Conservation (phyloP, 495 filamentous ascomycete species). For the Lineolata rhizophorae region DNA sequence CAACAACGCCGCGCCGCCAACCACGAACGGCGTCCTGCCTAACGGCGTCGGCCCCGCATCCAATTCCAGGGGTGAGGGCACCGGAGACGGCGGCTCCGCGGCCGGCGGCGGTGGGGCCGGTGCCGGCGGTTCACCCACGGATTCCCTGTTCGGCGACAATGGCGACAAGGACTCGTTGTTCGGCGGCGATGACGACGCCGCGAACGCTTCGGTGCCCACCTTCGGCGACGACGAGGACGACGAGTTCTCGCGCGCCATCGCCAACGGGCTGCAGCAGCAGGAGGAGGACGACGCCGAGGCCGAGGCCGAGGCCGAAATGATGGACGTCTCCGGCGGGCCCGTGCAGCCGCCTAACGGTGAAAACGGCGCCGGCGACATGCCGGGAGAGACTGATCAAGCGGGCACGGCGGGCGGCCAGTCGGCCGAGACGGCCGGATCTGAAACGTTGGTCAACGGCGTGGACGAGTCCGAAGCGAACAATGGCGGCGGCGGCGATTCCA, state of each 20-base stretch:
- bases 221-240: constrained; percentile 57
- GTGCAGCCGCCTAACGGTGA: constrained; percentile 15
- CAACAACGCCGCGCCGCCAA: constrained; percentile 25
- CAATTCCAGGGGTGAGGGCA: too few species aligned
- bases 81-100: too few species aligned
- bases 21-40: constrained; percentile 28
- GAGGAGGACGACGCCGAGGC: constrained; percentile 25
- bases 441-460: constrained; percentile 3
- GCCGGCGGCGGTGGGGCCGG: constrained; percentile 12
- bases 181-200: constrained; percentile 43
- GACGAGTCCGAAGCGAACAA: neutral
- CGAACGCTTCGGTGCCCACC: constrained; percentile 7
- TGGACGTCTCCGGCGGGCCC: constrained; percentile 16
- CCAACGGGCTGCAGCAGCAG: constrained; percentile 22
- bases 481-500: too few species aligned
- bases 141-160: too few species aligned
- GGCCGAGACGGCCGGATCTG: neutral
- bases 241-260: constrained; percentile 63
- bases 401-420: neutral
- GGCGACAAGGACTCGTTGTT: constrained; percentile 56
- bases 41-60: constrained; percentile 25
- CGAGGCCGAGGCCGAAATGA: constrained; percentile 24
- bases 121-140: too few species aligned
- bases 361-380: constrained; percentile 1
- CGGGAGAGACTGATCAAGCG: too few species aligned